Conservation (phyloP, 768 basidiomycete genomes). For the Mycena alexandri region DNA sequence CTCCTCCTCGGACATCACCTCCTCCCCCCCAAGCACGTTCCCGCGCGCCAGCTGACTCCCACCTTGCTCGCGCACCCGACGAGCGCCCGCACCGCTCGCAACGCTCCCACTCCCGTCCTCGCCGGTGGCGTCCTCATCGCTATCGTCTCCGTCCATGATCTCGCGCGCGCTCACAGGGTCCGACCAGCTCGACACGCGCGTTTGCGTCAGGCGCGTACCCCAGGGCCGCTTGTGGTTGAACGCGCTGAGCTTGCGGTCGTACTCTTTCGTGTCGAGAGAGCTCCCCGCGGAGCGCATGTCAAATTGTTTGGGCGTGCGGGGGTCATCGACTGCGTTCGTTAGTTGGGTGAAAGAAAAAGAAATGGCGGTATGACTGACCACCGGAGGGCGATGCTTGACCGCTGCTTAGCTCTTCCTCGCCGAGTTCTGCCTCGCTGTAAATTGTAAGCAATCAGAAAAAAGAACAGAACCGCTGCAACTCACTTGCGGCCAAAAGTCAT, state of each 20-base stretch:
- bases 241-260: slow-evolving; percentile 51
- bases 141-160: slow-evolving; percentile 46
- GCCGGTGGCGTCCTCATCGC: slow-evolving; percentile 43
- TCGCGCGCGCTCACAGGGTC: slow-evolving; percentile 62
- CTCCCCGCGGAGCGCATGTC: slow-evolving; percentile 40
- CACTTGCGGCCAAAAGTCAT: slow-evolving; percentile 27
- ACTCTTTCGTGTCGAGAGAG: slow-evolving; percentile 47
- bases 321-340: slow-evolving; percentile 27
- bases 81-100: background rate
- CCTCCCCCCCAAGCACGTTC: slow-evolving; percentile 22
- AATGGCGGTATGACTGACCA: slow-evolving; percentile 40
- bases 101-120: slow-evolving; percentile 33
- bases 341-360: background rate
- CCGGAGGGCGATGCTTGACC: slow-evolving; percentile 82
- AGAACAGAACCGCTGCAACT: background rate
- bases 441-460: background rate
- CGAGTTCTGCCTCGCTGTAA: slow-evolving; percentile 47
- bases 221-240: slow-evolving; percentile 59
- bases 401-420: slow-evolving; percentile 82
- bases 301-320: slow-evolving; percentile 36
- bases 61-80: slow-evolving; percentile 9
- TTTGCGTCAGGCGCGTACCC: slow-evolving; percentile 50
- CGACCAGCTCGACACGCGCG: slow-evolving; percentile 67
- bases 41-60: slow-evolving; percentile 23
- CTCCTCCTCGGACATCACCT: slow-evolving; percentile 30